Percentiles rank a stretch among this genome's conserved stretches.
Conservation (phyloP, 495 filamentous ascomycete genomes). For the Penicillium simplicissimum region DNA sequence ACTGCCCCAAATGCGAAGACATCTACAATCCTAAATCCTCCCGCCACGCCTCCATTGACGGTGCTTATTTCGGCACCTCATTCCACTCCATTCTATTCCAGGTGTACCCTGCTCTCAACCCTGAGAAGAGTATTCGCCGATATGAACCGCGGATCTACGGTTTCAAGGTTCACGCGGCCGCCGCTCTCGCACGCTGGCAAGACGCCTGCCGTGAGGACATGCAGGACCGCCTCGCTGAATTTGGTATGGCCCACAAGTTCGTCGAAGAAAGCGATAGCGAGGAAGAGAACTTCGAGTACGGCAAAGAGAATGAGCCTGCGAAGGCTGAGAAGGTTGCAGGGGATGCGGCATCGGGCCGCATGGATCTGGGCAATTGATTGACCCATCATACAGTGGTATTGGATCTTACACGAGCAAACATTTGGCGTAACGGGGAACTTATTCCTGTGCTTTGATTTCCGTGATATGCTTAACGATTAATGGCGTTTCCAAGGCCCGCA, state of each 20-base stretch:
- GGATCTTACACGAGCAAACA: slow-evolving; percentile 23
- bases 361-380: slow-evolving; percentile 44
- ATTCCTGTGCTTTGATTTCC: slow-evolving; percentile 23
- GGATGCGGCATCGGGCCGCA: slow-evolving; percentile 45
- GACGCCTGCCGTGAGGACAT: slow-evolving; percentile 75
- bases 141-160: slow-evolving; percentile 91
- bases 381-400: background rate
- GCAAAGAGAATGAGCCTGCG: slow-evolving; percentile 33
- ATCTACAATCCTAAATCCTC: slow-evolving; percentile 99
- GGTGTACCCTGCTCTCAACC: slow-evolving; percentile 87
- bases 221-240: slow-evolving; percentile 61
- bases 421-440: slow-evolving; percentile 37
- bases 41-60: slow-evolving; percentile 91
- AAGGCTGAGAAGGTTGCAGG: slow-evolving; percentile 36
- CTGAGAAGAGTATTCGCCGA: slow-evolving; percentile 78
- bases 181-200: slow-evolving; percentile 90
- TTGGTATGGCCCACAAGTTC: slow-evolving; percentile 57
- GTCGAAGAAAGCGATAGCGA: slow-evolving; percentile 56
- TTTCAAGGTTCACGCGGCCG: slow-evolving; percentile 89
- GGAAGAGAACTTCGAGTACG: slow-evolving; percentile 52
- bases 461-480: slow-evolving; percentile 32
- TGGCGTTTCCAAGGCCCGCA: slow-evolving; percentile 26
- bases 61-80: slow-evolving; percentile 94
- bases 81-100: slow-evolving; percentile 99
- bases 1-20: slow-evolving; percentile 96